These are phyloP conservation scores for Calonectria henricotiae DNA, from an alignment of 2,329 filamentous ascomycete species.

Conservation along the genomic window DNA sequence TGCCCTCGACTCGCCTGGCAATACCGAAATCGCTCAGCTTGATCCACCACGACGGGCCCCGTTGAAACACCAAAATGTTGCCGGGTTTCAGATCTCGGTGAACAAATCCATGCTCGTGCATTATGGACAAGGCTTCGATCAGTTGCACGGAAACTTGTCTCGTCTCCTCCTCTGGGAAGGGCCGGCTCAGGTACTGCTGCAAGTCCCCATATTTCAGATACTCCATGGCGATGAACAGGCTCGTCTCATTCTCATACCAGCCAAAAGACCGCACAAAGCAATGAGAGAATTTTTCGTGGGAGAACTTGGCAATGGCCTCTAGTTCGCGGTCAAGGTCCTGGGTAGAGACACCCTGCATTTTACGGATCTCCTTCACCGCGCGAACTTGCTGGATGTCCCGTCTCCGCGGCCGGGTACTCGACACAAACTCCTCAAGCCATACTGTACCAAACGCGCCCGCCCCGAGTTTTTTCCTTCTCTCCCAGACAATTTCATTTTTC, in stretches of 20 bases:
- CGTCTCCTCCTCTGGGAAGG: neutral
- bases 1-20: neutral
- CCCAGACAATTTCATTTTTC: neutral
- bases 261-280: slow-evolving; percentile 10
- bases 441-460: neutral
- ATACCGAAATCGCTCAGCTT: slow-evolving; percentile 7
- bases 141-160: neutral
- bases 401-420: neutral
- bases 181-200: neutral
- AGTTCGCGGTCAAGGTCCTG: neutral
- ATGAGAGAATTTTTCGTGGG: neutral
- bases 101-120: neutral
- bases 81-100: neutral
- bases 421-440: slow-evolving; percentile 6
- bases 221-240: slow-evolving; percentile 10
- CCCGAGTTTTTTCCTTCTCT: slow-evolving; percentile 2
- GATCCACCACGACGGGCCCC: neutral
- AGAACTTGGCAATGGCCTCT: slow-evolving; percentile 13
- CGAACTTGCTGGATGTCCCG: neutral
- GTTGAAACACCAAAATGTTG: neutral
- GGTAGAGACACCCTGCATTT: neutral
- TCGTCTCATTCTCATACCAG: slow-evolving; percentile 8
- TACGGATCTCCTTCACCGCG: slow-evolving; percentile 9
- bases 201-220: slow-evolving; percentile 6
- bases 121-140: neutral